Evolutionary conservation across 176 grass and related monocot genomes (phyloP), one percentile per base, ranked within the genome.

Genomic region (Eleusine indica): DNA sequence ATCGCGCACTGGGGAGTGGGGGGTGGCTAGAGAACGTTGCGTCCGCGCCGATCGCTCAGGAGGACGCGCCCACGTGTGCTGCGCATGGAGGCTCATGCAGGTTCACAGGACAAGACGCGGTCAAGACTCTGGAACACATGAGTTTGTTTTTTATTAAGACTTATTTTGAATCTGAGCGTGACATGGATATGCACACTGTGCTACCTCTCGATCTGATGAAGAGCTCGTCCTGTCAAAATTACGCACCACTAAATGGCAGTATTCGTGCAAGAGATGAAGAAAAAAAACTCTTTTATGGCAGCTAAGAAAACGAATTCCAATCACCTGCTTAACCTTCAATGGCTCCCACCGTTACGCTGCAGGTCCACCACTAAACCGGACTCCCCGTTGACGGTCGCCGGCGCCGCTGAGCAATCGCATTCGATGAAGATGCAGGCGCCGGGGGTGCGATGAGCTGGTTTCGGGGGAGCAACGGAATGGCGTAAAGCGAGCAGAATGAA

Each of bases 21-120:
- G 14, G 21, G 67, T 66, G 8, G 58, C 44, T n/a, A 35, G 61
- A 46, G 69, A 84, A 57, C 41, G 63, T 64, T 66, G 57, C 19
- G 32, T 52, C 21, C 66, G 3, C 78, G 37, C 71, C 76, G 64
- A 80, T 89, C 65, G 7, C n/a, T 76, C 82, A 66, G 77, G 71
- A 30, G 76, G 39, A 39, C 3, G 57, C 66, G 44, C 52, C 77
- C 77, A 85, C 71, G 65, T 81, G 63, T 40, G 69, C 43, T 73
- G 3, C 66, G 52, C 22, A 37, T 11, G 13, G 61, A 17, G 42
- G 48, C 17, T 25, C 37, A 73, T 19, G 30, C 58, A 49, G 28
- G 46, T 65, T 65, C 58, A 17, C 4, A 37, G 66, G 66, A 10
- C 16, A 7, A 7, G 65, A 71, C 15, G 18, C 7, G 76, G 61